Percentiles rank a stretch among this genome's conserved stretches.
Evolutionary conservation across 192 early-diverging fungal genomes (phyloP).

Genomic region (Coemansia sp.): DNA sequence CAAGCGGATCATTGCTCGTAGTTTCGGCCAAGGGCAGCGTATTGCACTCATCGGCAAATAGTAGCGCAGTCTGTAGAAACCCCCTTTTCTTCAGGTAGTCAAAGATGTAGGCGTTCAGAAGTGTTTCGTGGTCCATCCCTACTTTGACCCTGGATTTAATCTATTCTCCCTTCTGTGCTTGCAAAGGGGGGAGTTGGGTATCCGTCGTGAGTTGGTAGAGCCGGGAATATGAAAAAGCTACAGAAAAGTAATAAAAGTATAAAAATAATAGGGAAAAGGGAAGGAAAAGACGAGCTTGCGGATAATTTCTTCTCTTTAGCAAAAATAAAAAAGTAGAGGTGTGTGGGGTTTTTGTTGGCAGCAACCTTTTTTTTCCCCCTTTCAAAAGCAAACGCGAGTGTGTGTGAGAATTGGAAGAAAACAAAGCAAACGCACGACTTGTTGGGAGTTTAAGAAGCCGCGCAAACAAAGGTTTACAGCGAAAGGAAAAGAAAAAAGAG

Average conservation of each 20-base stretch:
- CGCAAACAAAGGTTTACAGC: background rate
- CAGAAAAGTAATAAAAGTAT: background rate
- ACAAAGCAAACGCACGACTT: conserved; percentile 5
- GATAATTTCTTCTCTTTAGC: conserved; percentile 6
- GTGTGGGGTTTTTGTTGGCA: conserved; percentile 1
- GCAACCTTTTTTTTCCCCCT: background rate
- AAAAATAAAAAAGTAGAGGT: conserved; percentile 10
- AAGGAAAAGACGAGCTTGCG: conserved; percentile 3
- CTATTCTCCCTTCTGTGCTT: conserved; percentile 3
- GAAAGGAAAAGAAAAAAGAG: background rate
- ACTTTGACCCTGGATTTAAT: conserved; percentile 7
- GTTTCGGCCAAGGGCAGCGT: conserved; percentile 18
- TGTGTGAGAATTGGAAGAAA: conserved; percentile 1
- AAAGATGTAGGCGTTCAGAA: conserved; percentile 47
- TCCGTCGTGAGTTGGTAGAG: background rate
- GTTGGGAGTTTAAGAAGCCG: conserved; percentile 2
- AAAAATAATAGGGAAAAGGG: conserved; percentile 1
- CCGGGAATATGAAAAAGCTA: background rate
- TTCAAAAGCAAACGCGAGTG: background rate
- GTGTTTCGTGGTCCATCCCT: conserved; percentile 32
- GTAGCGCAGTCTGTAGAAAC: conserved; percentile 25
- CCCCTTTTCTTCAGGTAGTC: conserved; percentile 45
- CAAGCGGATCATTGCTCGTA: conserved; percentile 21
- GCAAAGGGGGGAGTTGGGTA: too few species aligned
- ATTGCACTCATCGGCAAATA: conserved; percentile 45